Evolutionary conservation across 305 asterid species (phyloP), one percentile per base, ranked within the genome.

Genomic region (Ilex paraguariensis): DNA sequence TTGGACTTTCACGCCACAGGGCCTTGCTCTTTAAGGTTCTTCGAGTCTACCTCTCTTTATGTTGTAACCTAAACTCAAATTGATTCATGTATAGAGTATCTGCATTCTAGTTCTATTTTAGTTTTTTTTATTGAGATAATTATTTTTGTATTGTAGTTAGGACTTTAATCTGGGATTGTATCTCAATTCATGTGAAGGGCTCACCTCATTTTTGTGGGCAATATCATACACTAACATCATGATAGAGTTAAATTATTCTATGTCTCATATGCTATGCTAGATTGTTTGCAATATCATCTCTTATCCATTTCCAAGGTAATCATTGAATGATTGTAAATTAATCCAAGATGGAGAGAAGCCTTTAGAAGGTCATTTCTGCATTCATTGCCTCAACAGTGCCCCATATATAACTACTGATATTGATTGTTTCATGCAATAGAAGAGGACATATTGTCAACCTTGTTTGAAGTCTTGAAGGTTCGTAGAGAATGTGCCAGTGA

Each of bases 1-100:
- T 87, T 72, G 99, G 99, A 61, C 97, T 87, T 77, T 93, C 99
- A 3, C 96, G 99, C 70, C 99, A 93, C 63, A 86, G 96, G 78
- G 97, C 99, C 69, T 81, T 93, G 60, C 96, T 93, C 51, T 93
- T 93, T 74, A 93, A 93, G 99, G 99, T 93, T 6, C 65, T 79
- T 65, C 63, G 74, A 67, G 72, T 65, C 73, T 55, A 62, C 65
- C 66, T 61, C 65, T 70, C 51, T 65, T 59, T 61, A 46, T 50
- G 42, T 36, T 36, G 1, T 30, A 5, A 57, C 45, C 63, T 73
- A 65, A 56, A 54, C 50, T 68, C 28, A 21, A 45, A 67, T 70
- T 48, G 17, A 59, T 33, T 61, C 63, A 60, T 51, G 52, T 56
- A 51, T 64, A 57, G 59, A 59, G 21, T 66, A 39, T 56, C 66